Evolutionary conservation across 371 early-diverging fungal genomes (phyloP), one percentile per base, ranked within the genome.

Genomic region (Circinella umbellata): DNA sequence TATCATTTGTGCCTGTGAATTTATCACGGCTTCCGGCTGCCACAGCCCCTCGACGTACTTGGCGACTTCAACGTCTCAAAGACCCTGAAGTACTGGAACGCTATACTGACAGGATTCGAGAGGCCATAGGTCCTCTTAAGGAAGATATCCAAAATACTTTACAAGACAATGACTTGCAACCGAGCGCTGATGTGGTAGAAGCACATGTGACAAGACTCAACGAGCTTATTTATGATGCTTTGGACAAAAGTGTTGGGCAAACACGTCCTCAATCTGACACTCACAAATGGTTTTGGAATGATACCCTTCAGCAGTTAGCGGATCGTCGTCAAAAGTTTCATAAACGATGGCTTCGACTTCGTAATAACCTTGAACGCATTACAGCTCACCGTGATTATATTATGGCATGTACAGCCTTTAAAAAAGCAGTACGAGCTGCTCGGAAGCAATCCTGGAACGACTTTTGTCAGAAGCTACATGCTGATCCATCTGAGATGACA

Each of bases 391-490:
- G 18, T 35, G 61, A 18, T 8, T 68, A 61, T 59, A 48, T 37
- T 17, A 17, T 35, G 10, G 61, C 61, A 13, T 62, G 68, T 36
- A 46, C 49, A 15, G 51, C 20, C 0, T 61, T 68, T 35, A 5
- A 61, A 4, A 35, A 46, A 36, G 68, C 68, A 14, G 62, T 68
- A 48, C 4, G 36, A 17, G 37, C 46, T 20, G 35, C 54, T n/a
- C 64, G 64, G 42, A 18, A 65, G 42, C 57, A 73, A 64, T 69
- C 71, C 8, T 73, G 71, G 71, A 15, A 46, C 3, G 69, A 63
- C 5, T 64, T 63, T 38, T 69, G 69, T 48, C 63, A 69, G 20
- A 51, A 69, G 0, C 36, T 62, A 17, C 53, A 53, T 49, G 46
- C 53, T 62, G 63, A 38, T 37, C 60, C 4, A 37, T 42, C 55